These are phyloP conservation scores for Glycine soja DNA, from an alignment of 306 rosid species.

Conservation along the genomic window DNA sequence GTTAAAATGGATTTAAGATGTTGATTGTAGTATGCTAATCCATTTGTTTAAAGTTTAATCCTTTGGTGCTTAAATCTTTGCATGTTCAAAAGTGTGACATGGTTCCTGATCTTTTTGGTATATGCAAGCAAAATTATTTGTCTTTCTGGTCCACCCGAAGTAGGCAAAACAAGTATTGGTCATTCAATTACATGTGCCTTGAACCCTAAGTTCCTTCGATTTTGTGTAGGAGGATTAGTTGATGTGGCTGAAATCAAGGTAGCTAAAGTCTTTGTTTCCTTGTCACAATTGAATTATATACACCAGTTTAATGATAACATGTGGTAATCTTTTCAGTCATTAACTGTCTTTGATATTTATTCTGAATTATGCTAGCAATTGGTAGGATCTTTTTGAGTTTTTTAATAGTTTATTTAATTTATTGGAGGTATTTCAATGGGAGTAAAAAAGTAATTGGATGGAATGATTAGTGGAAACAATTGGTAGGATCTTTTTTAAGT, in stretches of 20 bases:
- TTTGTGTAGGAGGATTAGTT: slow-evolving; percentile 96
- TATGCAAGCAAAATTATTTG: slow-evolving; percentile 92
- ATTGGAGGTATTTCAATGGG: slow-evolving; percentile 2
- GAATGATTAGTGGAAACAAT: not conserved
- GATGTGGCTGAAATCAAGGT: slow-evolving; percentile 99
- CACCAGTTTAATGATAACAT: slow-evolving; percentile 23
- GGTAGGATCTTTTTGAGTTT: slow-evolving; percentile 6
- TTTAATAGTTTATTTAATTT: slow-evolving; percentile 7
- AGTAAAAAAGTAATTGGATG: slow-evolving; percentile 25
- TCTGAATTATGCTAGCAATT: slow-evolving; percentile 32
- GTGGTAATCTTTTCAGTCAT: slow-evolving; percentile 39
- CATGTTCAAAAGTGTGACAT: slow-evolving; percentile 20
- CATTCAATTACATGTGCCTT: slow-evolving; percentile 98
- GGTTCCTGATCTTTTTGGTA: slow-evolving; percentile 37
- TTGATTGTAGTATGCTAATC: slow-evolving; percentile 17
- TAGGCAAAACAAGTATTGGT: slow-evolving; percentile 99
- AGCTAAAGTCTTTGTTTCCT: slow-evolving; percentile 38
- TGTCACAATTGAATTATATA: slow-evolving; percentile 32
- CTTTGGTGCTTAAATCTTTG: slow-evolving; percentile 23
- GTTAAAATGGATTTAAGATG: slow-evolving; percentile 31
- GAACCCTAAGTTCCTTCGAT: slow-evolving; percentile 91
- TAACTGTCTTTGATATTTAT: slow-evolving; percentile 24
- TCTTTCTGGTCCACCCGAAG: slow-evolving; percentile 99
- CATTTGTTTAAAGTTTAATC: slow-evolving; percentile 33
- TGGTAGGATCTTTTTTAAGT: too few species aligned